phyloP scores from a whole-genome alignment of 495 filamentous ascomycete genomes.

The Penicillium bovifimosum region DNA sequence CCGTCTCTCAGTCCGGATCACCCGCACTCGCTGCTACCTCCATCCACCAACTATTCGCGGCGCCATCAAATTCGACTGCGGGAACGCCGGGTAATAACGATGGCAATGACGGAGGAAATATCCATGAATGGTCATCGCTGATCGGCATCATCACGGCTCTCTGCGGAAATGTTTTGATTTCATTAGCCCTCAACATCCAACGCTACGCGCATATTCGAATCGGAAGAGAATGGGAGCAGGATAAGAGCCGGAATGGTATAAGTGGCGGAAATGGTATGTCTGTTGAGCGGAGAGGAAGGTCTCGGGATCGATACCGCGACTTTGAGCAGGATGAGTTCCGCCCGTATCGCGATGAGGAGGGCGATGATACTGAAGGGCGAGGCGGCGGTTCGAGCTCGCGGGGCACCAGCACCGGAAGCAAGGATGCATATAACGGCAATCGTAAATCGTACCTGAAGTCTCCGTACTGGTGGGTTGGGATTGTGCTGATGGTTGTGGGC shows the following conservation, averaged over 20 bases:
- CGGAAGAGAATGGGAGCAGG: conserved; percentile 52
- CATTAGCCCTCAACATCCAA: conserved; percentile 91
- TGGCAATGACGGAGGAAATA: conserved; percentile 38
- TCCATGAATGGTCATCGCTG: conserved; percentile 80
- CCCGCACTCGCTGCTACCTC: conserved; percentile 12
- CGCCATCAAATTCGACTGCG: conserved; percentile 14
- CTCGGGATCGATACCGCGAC: conserved; percentile 5
- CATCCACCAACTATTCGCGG: conserved; percentile 8
- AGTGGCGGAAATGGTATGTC: conserved; percentile 8
- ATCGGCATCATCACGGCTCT: conserved; percentile 94
- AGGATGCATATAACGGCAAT: conserved; percentile 20
- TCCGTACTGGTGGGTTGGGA: conserved; percentile 93
- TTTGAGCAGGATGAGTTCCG: conserved; percentile 10
- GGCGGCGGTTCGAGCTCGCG: conserved; percentile 16
- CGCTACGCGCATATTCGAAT: conserved; percentile 90
- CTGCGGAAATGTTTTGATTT: conserved; percentile 85
- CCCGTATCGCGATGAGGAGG: conserved; percentile 29
- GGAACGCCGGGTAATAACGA: conserved; percentile 18
- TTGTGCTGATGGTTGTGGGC: conserved; percentile 85
- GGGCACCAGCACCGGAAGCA: conserved; percentile 24
- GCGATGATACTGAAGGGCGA: conserved; percentile 3
- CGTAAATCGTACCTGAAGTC: conserved; percentile 75
- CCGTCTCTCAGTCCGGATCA: conserved; percentile 20
- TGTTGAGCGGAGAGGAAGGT: conserved; percentile 1
- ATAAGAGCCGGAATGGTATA: conserved; percentile 42